These are phyloP conservation scores for Exophiala spinifera DNA, from an alignment of 2,329 filamentous ascomycete genomes.

Conservation along the genomic window DNA sequence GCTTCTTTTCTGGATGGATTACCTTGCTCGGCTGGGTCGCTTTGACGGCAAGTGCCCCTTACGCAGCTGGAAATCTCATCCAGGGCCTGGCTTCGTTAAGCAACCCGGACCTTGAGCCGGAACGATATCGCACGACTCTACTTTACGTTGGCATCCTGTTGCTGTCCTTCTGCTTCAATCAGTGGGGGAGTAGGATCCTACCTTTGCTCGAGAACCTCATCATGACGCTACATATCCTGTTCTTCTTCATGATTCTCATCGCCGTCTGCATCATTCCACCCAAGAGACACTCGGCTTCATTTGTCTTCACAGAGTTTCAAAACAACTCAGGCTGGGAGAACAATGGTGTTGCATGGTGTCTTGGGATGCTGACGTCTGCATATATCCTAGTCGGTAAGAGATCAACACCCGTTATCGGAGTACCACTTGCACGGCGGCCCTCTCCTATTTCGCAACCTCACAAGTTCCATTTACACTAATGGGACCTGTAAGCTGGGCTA, in stretches of 20 bases:
- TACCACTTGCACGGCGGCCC: too few relatives aligned
- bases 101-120: constrained; percentile 33
- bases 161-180: constrained; percentile 37
- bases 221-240: constrained; percentile 32
- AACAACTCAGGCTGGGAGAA: constrained; percentile 46
- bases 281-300: constrained; percentile 29
- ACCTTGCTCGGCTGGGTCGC: constrained; percentile 39
- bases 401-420: background rate
- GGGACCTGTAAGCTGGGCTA: too few relatives aligned
- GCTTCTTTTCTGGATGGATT: constrained; percentile 30
- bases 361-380: constrained; percentile 35
- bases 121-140: constrained; percentile 39
- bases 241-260: constrained; percentile 38
- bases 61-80: constrained; percentile 33
- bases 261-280: constrained; percentile 35
- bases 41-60: constrained; percentile 34
- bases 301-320: constrained; percentile 45
- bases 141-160: constrained; percentile 35
- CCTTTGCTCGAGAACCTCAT: constrained; percentile 30
- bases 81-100: constrained; percentile 36
- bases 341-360: constrained; percentile 45
- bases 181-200: constrained; percentile 33
- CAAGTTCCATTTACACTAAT: too few relatives aligned
- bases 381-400: constrained; percentile 29
- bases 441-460: background rate